phyloP scores from a whole-genome alignment of 2,329 filamentous ascomycete species.

The Septoria linicola region DNA sequence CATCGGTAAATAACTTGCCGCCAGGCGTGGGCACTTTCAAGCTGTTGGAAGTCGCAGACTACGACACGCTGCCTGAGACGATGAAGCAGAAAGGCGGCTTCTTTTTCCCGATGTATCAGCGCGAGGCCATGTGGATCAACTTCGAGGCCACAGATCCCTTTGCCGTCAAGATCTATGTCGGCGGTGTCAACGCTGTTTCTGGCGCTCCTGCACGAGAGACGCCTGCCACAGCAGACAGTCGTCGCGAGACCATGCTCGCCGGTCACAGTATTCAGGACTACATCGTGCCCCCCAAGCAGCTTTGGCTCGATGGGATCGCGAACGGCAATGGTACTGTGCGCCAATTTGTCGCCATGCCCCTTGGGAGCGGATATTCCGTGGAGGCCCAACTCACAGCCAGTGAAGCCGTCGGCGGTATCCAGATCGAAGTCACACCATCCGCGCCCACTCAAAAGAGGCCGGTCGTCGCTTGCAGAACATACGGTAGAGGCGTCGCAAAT shows the following conservation, averaged over 20 bases:
- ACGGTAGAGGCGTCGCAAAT: too few relatives aligned
- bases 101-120: conserved; percentile 50
- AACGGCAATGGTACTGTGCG: conserved; percentile 40
- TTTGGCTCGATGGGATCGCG: conserved; percentile 47
- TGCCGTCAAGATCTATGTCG: conserved; percentile 44
- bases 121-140: conserved; percentile 48
- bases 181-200: conserved; percentile 46
- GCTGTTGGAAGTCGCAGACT: conserved; percentile 40
- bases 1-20: conserved; percentile 36
- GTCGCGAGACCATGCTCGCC: conserved; percentile 32
- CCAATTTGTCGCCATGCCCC: conserved; percentile 52
- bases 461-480: conserved; percentile 9
- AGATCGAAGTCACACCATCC: conserved; percentile 46
- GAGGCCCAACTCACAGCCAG: conserved; percentile 49
- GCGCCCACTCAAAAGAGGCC: not conserved
- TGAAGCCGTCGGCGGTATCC: conserved; percentile 45
- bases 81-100: conserved; percentile 46
- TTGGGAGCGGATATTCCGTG: conserved; percentile 45
- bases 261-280: conserved; percentile 44
- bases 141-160: conserved; percentile 36
- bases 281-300: conserved; percentile 42
- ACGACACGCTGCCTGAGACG: conserved; percentile 36
- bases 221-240: conserved; percentile 23
- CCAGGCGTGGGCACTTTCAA: conserved; percentile 43
- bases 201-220: conserved; percentile 38